Evolutionary conservation across 2,329 filamentous ascomycete species (phyloP), one percentile per base, ranked within the genome.

Genomic region (Talaromyces pinophilus): DNA sequence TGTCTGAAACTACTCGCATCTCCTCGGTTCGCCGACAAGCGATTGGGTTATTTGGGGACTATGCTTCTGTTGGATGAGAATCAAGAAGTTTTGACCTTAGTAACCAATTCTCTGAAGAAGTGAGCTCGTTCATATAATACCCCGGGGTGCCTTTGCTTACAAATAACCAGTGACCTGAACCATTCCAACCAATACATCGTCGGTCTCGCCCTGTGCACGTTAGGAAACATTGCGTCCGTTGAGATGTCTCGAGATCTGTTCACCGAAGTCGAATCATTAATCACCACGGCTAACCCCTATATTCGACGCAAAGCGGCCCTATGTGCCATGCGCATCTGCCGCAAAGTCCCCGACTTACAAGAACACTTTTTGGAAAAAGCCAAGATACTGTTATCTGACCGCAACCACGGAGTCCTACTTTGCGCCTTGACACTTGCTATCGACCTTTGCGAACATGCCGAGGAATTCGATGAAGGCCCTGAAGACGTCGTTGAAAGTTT

Each of bases 181-280:
- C 95, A 99, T 81, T 93, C 92, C 64, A 99, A 99, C 78, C 95
- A 99, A 81, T 99, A 99, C 79, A 92, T 99, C 69, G 95, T 98
- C 72, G 95, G 96, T 28, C 89, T 99, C 62, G 95, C 95, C 68
- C 88, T 99, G 38, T 97, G 94, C 78, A 97, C 96, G 0, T 87
- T 99, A 22, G 95, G 94, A 71, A 99, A 99, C 78, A 99, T 99
- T 73, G 94, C 96, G 67, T 97, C 94, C 0, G 86, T 98, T 74
- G 95, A 99, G 79, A 99, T 99, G 95, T 96, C 95, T 19, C 87
- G 95, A 83, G 95, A 99, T 80, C 84, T 99, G 22, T 99, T 99
- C 79, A 88, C 93, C 71, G 94, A 99, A 84, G 92, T 99, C 77
- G 96, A 99, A 80, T 92, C 87, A 68, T 88, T 98, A 59, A 83